Evolutionary conservation across 1,284 basidiomycete genomes (phyloP), one percentile per base, ranked within the genome.

Genomic region (Trichosporon sp.): DNA sequence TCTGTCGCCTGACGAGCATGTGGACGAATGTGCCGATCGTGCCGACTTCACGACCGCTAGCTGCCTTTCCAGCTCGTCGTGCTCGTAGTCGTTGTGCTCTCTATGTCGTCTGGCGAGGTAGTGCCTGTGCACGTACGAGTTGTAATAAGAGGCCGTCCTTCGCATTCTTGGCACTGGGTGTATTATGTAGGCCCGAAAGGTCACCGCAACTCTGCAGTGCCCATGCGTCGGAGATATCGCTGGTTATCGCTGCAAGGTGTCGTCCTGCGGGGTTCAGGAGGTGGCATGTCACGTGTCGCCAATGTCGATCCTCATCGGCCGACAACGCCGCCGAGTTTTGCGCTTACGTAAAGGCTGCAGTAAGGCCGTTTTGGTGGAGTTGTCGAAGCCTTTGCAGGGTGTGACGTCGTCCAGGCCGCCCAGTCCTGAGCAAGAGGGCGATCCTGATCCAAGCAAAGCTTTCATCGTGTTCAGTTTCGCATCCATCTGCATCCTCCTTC

Each of bases 401-500:
- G 40, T 44, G 40, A 44, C 40, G 40, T 44, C 40, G 40, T 44
- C 40, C 40, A 19, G 40, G 40, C 40, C 16, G 40, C 40, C 16
- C 40, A 44, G 40, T 44, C 21, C 40, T 44, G 40, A 44, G 40
- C 36, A n/a, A 14, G 36, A 37, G 21, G n/a, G 27, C 31, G 52
- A 31, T 31, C 27, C 52, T 54, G 23, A 36, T 34, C 31, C 23
- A 13, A 25, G 56, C 56, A 57, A 57, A 36, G 56, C 56, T 57
- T 34, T 57, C 29, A 11, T 36, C 32, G 56, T 57, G 56, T 36
- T 33, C 32, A 32, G 13, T 36, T 33, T 36, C 31, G 56, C 56
- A 57, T 57, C 56, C n/a, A 25, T 57, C 56, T 57, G 56, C 56
- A 57, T 57, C 56, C 56, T 34, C 31, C 56, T 36, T 33, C 56